Base-by-base conservation (phyloP, 495 filamentous ascomycete genomes). In the Hyaloscypha hepaticicola region DNA sequence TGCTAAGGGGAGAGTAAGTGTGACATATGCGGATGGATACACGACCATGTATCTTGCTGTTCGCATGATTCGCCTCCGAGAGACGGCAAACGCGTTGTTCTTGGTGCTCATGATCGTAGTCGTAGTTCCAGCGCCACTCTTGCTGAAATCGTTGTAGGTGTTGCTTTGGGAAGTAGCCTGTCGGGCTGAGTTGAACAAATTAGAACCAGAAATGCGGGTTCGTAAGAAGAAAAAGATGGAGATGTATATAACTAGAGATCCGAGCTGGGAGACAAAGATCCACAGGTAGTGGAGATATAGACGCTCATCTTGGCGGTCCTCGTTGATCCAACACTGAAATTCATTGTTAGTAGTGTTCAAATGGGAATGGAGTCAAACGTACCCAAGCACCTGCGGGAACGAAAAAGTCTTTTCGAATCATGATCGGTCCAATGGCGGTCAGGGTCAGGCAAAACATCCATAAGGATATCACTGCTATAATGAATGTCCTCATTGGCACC, bases 251-350 rank as follows among this genome's bases (percentile, higher is more conserved):
- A 74, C 64, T 19, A 88, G 77, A 6, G 85, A 86, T 50, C 85
- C 83, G 69, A 88, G 86, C 70, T 88, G 82, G 58, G 82, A 78
- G 34, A 89, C 71, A 76, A 89, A 87, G 73, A 88, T 85, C 84
- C 85, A 89, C 64, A 87, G 74, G 65, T 89, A 89, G 66, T 88
- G 86, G 25, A 86, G 80, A 73, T 79, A 85, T 6, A 89, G 77
- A 55, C 86, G 84, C 16, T 65, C 62, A 22, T 19, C 21, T 51
- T 57, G 31, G 28, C 65, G 63, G 4, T 49, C 28, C 31, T 56
- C 33, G 25, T 45, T 45, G 21, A 69, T 65, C 66, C 66, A 69
- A 33, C 66, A 69, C 66, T 64, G 28, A 26, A 51, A 22, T 53
- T 11, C 5, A 50, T 61, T 22, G n/a, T n/a, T 59, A 8, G 45